Evolutionary conservation across 2,329 filamentous ascomycete genomes (phyloP), one percentile per base, ranked within the genome.

Genomic region (Epichloe uncinata): DNA sequence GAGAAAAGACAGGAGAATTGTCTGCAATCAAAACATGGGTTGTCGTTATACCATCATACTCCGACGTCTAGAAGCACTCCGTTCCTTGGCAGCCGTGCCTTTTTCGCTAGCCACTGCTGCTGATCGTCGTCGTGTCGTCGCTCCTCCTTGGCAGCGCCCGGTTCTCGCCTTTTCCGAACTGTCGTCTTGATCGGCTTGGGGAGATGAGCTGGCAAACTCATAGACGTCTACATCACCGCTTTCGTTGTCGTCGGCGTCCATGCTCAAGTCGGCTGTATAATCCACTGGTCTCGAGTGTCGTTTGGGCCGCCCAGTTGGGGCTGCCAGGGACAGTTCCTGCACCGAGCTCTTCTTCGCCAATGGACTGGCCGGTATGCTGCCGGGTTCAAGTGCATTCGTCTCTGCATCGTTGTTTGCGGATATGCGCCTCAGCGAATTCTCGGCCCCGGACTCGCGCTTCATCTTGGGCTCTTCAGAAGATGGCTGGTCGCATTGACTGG

Each of bases 41-140:
- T n/a, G 9, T 60, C 57, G 57, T 77, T 68, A 79, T 63, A 79
- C 61, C 75, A 81, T 78, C 74, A 79, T 80, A 60, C 75, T 80
- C 57, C 75, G 69, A 55, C 77, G 67, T 58, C 77, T 67, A 51
- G 70, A 69, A 35, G 59, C 67, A 50, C 58, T 56, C 26, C 60
- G 61, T 18, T 64, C 61, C 48, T 54, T 56, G 33, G 55, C 52
- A 48, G 62, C 56, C 16, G 57, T 52, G 30, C 51, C 54, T 4
- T 65, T 68, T 16, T 70, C 71, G 36, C 63, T 62, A 6, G 64
- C 63, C 3, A 64, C 54, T 11, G 66, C 63, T 13, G 70, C 65
- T 1, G 70, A 72, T 45, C 68, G 58, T 45, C 71, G 62, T 44
- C 70, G 62, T 2, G 66, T 60, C 3, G 63, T 60, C 3, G 63